Evolutionary conservation across 257 asterid species (phyloP).

Genomic region (Dorcoceras hygrometricum): DNA sequence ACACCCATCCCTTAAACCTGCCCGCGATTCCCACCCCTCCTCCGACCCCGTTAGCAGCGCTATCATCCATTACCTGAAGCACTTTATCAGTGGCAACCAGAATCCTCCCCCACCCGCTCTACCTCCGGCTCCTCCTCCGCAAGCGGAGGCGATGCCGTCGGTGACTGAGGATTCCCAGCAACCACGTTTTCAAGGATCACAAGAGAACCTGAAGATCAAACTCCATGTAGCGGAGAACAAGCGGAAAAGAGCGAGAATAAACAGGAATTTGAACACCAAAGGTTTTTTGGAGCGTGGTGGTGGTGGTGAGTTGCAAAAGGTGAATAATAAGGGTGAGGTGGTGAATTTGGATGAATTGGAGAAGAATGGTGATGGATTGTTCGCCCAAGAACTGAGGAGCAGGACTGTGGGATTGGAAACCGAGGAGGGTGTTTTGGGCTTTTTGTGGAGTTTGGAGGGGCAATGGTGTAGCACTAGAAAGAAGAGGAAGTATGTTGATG

Average conservation of each 20-base stretch:
- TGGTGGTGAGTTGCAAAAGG: conserved; percentile 42
- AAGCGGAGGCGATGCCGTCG: conserved; percentile 17
- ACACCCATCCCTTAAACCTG: conserved; percentile 47
- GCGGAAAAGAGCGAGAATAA: conserved; percentile 42
- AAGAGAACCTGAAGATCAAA: conserved; percentile 35
- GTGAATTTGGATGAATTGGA: conserved; percentile 61
- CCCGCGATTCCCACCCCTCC: conserved; percentile 31
- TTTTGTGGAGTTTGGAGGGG: conserved; percentile 71
- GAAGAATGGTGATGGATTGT: conserved; percentile 68
- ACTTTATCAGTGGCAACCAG: conserved; percentile 42
- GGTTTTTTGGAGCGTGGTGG: conserved; percentile 40
- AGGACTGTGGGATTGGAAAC: conserved; percentile 64
- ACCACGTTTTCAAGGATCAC: conserved; percentile 41
- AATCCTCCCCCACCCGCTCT: conserved; percentile 69
- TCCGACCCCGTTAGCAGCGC: conserved; percentile 71
- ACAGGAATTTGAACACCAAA: conserved; percentile 28
- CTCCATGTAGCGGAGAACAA: conserved; percentile 34
- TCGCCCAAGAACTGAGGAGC: conserved; percentile 52
- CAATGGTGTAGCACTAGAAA: conserved; percentile 93
- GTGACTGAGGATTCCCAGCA: conserved; percentile 17
- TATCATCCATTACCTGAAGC: conserved; percentile 67
- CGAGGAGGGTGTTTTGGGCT: conserved; percentile 61
- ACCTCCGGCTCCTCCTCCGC: conserved; percentile 39
- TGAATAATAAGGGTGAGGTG: conserved; percentile 56
- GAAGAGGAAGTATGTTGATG: conserved; percentile 88